Base-by-base conservation (phyloP, 495 filamentous ascomycete genomes). In the Xylaria grammica region DNA sequence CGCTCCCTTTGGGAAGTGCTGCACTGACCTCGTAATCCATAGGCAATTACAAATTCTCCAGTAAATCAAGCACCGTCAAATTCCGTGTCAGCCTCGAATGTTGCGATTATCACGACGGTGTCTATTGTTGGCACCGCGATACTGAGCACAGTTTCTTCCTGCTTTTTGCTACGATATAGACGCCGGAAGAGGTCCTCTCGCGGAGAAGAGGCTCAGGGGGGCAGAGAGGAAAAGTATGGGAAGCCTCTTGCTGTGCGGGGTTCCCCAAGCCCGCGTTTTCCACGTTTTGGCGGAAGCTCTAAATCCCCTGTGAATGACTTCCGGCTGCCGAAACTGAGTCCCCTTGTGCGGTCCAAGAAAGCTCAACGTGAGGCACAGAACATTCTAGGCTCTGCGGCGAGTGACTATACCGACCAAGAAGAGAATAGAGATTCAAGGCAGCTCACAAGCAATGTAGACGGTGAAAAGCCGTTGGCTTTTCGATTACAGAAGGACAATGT, bases 121-220 rank as follows among this genome's bases (percentile, higher is more conserved):
- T 71, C 78, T 8, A 71, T 81, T 9, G 67, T 80, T 1, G 79
- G 78, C 17, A 76, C 72, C 45, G 72, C 77, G 9, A 67, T 81
- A 42, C 59, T 81, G 26, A 78, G 74, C 6, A 64, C 72, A 24
- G 48, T 70, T 5, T 72, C 63, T 13, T 72, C 77, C 34, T 72
- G 65, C 38, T 64, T 78, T 32, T 63, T 76, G 42, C 49, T 80
- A n/a, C 69, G 76, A 32, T 74, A 71, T 45, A 51, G 71, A 29
- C 67, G 71, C 27, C 69, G 69, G 56, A 75, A 69, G 68, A 63
- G 45, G 26, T 40, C 52, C 24, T 34, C 50, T 10, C 71, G 66
- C 9, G 61, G 60, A 29, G 61, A 46, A 15, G 22, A 63, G 6
- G 60, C 46, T 10, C 60, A 51, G 4, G 63, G 38, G 20, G 42